Evolutionary conservation across 2,329 filamentous ascomycete species (phyloP).

Genomic region (Orbilia blumenaviensis): DNA sequence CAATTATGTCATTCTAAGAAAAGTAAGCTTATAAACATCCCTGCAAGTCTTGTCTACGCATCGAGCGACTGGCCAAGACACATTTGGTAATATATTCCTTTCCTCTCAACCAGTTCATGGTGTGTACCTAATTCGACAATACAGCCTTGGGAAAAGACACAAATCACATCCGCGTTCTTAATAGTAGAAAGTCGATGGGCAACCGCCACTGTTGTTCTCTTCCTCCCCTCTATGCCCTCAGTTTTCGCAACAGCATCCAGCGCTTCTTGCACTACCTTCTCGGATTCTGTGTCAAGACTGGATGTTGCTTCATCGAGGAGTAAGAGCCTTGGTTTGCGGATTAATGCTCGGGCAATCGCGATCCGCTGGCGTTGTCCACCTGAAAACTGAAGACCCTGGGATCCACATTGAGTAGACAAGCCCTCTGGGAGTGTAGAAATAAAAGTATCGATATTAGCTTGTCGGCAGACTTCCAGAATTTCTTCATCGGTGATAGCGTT

Average conservation of each 20-base stretch:
- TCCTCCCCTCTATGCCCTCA: constrained; percentile 53
- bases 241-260: constrained; percentile 72
- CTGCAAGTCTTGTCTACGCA: background rate
- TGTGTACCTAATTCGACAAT: constrained; percentile 63
- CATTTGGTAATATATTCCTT: constrained; percentile 56
- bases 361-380: constrained; percentile 69
- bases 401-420: constrained; percentile 65
- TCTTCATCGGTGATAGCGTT: constrained; percentile 56
- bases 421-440: constrained; percentile 66
- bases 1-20: too few relatives aligned
- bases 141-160: constrained; percentile 61
- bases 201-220: constrained; percentile 75
- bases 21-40: too few relatives aligned
- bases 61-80: constrained; percentile 23
- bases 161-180: constrained; percentile 60
- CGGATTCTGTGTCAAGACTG: constrained; percentile 72
- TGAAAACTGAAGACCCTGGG: constrained; percentile 69
- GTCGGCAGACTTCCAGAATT: constrained; percentile 64
- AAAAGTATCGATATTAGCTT: constrained; percentile 73
- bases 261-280: constrained; percentile 73
- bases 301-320: constrained; percentile 70
- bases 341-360: constrained; percentile 67
- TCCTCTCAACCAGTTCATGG: constrained; percentile 59
- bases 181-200: constrained; percentile 64
- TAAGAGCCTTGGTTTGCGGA: constrained; percentile 66